A percentile compares a stretch with the other conserved stretches of the same genome.
Conservation (phyloP, 768 basidiomycete species). For the Rhizopogon sp. region DNA sequence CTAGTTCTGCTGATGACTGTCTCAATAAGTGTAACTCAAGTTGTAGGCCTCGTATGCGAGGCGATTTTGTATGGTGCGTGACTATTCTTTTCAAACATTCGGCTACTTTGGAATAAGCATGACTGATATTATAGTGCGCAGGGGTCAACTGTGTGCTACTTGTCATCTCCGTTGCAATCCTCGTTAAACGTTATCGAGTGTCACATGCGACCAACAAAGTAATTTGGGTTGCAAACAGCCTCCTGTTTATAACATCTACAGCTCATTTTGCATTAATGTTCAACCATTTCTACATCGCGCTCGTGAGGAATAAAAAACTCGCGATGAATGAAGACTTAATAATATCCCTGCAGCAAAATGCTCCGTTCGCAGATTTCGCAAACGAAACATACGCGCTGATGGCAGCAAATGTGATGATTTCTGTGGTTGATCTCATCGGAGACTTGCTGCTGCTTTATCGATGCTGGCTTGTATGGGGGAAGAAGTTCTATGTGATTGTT, state of each 20-base stretch:
- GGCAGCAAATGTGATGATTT: slow-evolving; percentile 21
- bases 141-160: slow-evolving; percentile 13
- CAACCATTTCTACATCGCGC: slow-evolving; percentile 11
- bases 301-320: slow-evolving; percentile 13
- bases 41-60: slow-evolving; percentile 20
- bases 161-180: slow-evolving; percentile 8
- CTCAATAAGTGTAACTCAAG: neutral
- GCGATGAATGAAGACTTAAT: neutral
- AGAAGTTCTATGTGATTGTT: slow-evolving; percentile 20
- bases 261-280: slow-evolving; percentile 17
- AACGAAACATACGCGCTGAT: slow-evolving; percentile 14
- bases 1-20: neutral
- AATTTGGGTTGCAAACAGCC: slow-evolving; percentile 8
- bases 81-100: neutral
- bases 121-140: neutral
- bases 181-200: slow-evolving; percentile 3
- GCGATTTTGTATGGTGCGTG: slow-evolving; percentile 20
- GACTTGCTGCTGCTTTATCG: slow-evolving; percentile 26
- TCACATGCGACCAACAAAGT: neutral
- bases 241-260: slow-evolving; percentile 14
- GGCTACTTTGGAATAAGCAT: neutral
- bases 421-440: slow-evolving; percentile 19
- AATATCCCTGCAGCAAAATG: slow-evolving; percentile 5
- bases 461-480: slow-evolving; percentile 28
- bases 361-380: slow-evolving; percentile 12